phyloP scores from a whole-genome alignment of 805 yeast genomes.

The Kuraishia floccosa region DNA sequence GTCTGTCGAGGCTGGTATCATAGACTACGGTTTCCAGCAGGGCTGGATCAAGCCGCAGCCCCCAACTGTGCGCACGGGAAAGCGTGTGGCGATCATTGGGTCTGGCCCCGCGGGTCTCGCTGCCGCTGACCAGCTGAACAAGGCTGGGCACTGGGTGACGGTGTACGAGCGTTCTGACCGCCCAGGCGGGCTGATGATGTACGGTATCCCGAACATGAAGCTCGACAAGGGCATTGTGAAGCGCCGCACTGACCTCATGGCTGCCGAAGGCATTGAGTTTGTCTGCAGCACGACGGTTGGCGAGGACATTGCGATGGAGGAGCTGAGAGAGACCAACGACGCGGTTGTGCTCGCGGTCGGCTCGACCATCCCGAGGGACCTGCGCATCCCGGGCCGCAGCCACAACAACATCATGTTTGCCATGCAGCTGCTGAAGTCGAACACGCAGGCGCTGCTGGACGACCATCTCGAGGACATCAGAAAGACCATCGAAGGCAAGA shows the following conservation, averaged over 20 bases:
- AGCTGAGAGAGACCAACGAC: constrained; percentile 52
- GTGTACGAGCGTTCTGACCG: constrained; percentile 92
- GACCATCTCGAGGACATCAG: constrained; percentile 71
- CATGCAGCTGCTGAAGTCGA: constrained; percentile 79
- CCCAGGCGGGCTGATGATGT: constrained; percentile 95
- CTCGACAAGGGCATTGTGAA: constrained; percentile 86
- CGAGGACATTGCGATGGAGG: constrained; percentile 65
- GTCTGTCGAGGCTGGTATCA: constrained; percentile 90
- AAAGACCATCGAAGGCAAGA: constrained; percentile 65
- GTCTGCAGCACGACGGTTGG: constrained; percentile 74
- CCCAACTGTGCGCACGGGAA: constrained; percentile 76
- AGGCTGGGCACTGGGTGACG: constrained; percentile 88
- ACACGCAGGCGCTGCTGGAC: constrained; percentile 83
- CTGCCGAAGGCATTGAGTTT: constrained; percentile 81
- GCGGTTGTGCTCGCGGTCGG: constrained; percentile 92
- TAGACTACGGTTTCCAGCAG: constrained; percentile 90
- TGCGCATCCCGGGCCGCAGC: constrained; percentile 89
- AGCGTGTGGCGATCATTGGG: constrained; percentile 77
- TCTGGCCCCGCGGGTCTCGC: constrained; percentile 98
- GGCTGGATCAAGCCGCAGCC: constrained; percentile 91
- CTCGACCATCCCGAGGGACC: constrained; percentile 92
- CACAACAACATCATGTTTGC: constrained; percentile 87
- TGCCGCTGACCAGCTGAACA: constrained; percentile 92
- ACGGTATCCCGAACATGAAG: constrained; percentile 99
- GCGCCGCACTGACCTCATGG: constrained; percentile 85